Evolutionary conservation across 2,329 filamentous ascomycete species (phyloP).

Genomic region (Trichophyton equinum): DNA sequence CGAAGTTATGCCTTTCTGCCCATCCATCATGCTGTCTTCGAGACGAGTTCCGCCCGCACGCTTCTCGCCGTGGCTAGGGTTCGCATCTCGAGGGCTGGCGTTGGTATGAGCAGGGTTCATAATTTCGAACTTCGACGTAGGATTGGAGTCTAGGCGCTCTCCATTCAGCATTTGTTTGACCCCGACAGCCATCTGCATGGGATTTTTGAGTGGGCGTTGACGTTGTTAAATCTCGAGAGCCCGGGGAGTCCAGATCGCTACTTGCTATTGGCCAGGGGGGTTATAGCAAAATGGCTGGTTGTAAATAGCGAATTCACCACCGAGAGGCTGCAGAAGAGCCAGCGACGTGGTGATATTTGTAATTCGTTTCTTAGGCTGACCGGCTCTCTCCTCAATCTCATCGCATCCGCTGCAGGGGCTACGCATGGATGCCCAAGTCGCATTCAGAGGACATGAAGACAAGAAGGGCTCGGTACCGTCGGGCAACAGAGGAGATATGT

Average conservation of each 20-base stretch:
- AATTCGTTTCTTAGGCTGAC: neutral
- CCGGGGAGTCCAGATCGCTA: neutral
- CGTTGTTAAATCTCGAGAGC: neutral
- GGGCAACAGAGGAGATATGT: neutral
- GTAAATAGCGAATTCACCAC: neutral
- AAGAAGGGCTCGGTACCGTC: neutral
- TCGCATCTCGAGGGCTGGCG: neutral
- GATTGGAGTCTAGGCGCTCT: neutral
- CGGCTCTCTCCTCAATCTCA: neutral
- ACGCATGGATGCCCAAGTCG: neutral
- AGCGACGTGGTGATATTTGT: neutral
- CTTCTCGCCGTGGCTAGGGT: neutral
- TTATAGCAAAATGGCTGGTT: no score
- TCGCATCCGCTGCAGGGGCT: neutral
- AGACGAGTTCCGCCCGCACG: neutral
- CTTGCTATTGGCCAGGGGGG: neutral
- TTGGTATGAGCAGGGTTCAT: constrained; percentile 3
- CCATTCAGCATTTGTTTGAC: neutral
- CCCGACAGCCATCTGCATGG: neutral
- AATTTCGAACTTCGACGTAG: constrained; percentile 1
- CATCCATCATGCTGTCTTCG: neutral
- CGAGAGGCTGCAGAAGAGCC: neutral
- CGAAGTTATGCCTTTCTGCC: neutral
- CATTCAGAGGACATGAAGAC: neutral
- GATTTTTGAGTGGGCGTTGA: neutral